Evolutionary conservation across 2,329 filamentous ascomycete genomes (phyloP), one percentile per base, ranked within the genome.

Genomic region (Paramyrothecium sp.): DNA sequence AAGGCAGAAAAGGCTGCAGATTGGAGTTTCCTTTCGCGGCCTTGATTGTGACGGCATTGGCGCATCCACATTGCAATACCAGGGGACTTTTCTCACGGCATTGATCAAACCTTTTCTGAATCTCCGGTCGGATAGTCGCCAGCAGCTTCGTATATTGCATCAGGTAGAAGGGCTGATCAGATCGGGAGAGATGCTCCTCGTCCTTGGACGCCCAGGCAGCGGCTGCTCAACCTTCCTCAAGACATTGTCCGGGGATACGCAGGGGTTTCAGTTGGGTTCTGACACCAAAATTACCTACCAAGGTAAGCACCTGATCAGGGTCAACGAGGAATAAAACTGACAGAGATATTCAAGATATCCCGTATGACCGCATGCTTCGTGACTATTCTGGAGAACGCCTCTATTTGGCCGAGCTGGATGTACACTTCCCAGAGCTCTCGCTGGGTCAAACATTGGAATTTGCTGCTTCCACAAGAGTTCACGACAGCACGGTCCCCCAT

Each of bases 391-490:
- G 79, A 57, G 81, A 80, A 69, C 76, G 85, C 7, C 73, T 87
- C 13, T 89, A 89, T 65, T 87, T 87, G 58, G 82, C 85, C 0
- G 87, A 89, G 68, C 66, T 65, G 49, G 85, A 89, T 63, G 71
- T 86, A 0, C 86, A 89, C 66, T 89, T 88, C 60, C 81, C 87
- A 1, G 83, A 84, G 2, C 71, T 89, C 44, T 87, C 83, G 3
- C 86, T 89, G 16, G 81, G 82, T 17, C 77, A 86, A 58, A 89
- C 86, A 0, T 69, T 89, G 0, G 74, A 77, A 13, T 89, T 89
- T 67, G 86, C 87, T 1, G 74, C 87, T 3, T 80, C 81, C 62
- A 83, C 83, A 1, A 73, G 83, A 54, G 13, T 38, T 17, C 13
- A 30, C 22, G 22, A 34, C 2, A 49, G 55, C n/a, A 26, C 23